phyloP scores from a whole-genome alignment of 1,284 basidiomycete species.

The Ustilago crameri region DNA sequence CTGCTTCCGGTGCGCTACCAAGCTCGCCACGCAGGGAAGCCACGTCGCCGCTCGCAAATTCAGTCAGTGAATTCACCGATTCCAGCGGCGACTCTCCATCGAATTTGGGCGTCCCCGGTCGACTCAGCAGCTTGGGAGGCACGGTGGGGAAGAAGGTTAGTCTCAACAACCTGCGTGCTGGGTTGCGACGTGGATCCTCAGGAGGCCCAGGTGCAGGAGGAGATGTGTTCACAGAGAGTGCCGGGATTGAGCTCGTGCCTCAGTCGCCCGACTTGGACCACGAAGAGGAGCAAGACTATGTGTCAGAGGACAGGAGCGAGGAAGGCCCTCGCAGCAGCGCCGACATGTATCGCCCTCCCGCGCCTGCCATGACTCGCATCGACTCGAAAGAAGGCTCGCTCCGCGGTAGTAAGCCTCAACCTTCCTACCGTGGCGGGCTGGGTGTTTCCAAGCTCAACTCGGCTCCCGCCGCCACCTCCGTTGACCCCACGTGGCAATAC shows the following conservation, averaged over 20 bases:
- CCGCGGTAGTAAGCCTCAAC: neutral
- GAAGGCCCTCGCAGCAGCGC: conserved; percentile 32
- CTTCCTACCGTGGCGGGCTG: conserved; percentile 13
- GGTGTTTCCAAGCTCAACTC: conserved; percentile 9
- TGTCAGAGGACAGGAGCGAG: neutral
- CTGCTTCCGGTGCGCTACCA: neutral
- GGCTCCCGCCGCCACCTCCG: conserved; percentile 6
- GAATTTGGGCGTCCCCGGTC: conserved; percentile 21
- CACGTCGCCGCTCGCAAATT: neutral
- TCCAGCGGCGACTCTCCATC: neutral
- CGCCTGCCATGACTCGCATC: neutral
- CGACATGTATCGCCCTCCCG: conserved; percentile 18
- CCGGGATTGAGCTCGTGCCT: conserved; percentile 26
- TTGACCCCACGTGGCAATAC: neutral
- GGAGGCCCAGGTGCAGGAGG: neutral
- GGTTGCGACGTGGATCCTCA: conserved; percentile 16
- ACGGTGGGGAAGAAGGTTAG: conserved; percentile 31
- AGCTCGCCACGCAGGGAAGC: conserved; percentile 5
- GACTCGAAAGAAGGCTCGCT: neutral
- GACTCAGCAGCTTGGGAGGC: conserved; percentile 37
- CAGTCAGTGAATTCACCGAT: neutral
- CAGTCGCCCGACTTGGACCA: conserved; percentile 13
- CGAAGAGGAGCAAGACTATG: neutral
- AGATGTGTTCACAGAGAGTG: conserved; percentile 12
- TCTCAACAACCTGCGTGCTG: conserved; percentile 22